These are phyloP conservation scores for Fomitopsis schrenkii DNA, from an alignment of 1,284 basidiomycete genomes.

Conservation along the genomic window DNA sequence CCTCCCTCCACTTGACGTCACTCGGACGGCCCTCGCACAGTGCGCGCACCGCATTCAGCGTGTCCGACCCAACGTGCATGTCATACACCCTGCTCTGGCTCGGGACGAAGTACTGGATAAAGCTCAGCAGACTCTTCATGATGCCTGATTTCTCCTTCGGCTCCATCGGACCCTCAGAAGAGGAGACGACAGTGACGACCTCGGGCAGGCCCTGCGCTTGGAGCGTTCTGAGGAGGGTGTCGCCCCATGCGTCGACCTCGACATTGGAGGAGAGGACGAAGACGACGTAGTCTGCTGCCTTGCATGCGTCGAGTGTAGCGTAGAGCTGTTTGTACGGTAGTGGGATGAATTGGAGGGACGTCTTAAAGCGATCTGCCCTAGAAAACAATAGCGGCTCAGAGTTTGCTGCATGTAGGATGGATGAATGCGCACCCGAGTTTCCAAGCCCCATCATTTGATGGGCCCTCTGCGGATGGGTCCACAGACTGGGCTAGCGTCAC, in stretches of 20 bases:
- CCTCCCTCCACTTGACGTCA: conserved; percentile 80
- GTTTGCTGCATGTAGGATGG: not conserved
- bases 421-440: conserved; percentile 52
- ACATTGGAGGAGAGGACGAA: conserved; percentile 77
- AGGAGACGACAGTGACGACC: conserved; percentile 60
- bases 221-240: conserved; percentile 85
- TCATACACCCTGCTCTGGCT: conserved; percentile 68
- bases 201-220: conserved; percentile 79
- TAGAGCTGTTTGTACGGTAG: conserved; percentile 72
- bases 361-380: conserved; percentile 85
- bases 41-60: conserved; percentile 66
- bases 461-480: conserved; percentile 52
- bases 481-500: conserved; percentile 63
- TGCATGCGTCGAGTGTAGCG: conserved; percentile 81
- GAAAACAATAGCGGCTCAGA: not conserved
- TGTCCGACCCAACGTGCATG: conserved; percentile 59
- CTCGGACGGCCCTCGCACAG: conserved; percentile 78
- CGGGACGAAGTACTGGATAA: conserved; percentile 94
- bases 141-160: conserved; percentile 63
- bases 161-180: conserved; percentile 44
- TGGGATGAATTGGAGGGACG: conserved; percentile 82
- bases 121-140: conserved; percentile 85
- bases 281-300: conserved; percentile 90
- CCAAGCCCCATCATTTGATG: conserved; percentile 54
- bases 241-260: conserved; percentile 87